phyloP scores from a whole-genome alignment of 1,284 basidiomycete genomes.

The Gastroboletus turbinatus region DNA sequence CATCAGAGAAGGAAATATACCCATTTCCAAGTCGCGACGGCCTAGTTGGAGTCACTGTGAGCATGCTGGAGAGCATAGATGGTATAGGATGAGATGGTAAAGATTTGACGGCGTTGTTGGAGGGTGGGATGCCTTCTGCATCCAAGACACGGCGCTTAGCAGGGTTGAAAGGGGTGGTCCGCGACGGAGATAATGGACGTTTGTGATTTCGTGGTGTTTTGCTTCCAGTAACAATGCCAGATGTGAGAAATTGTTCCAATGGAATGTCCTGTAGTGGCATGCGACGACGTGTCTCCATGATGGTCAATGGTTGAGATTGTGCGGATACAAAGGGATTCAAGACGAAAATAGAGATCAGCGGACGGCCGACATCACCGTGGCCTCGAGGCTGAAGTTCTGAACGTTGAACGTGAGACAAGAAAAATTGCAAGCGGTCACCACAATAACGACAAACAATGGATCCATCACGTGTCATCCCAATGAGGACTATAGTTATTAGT shows the following conservation, averaged over 20 bases:
- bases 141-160: constrained; percentile 68
- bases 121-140: constrained; percentile 48
- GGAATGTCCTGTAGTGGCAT: constrained; percentile 56
- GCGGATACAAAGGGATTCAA: constrained; percentile 7
- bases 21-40: constrained; percentile 27
- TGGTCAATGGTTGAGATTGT: constrained; percentile 12
- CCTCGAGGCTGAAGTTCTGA: constrained; percentile 18
- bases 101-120: constrained; percentile 12
- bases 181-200: constrained; percentile 55
- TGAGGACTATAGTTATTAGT: background rate
- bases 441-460: constrained; percentile 29
- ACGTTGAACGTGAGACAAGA: constrained; percentile 8
- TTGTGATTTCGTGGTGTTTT: constrained; percentile 36
- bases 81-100: constrained; percentile 23
- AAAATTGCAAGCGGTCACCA: constrained; percentile 19
- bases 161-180: constrained; percentile 51
- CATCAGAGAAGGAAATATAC: constrained; percentile 11
- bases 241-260: constrained; percentile 50
- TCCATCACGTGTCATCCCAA: constrained; percentile 15
- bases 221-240: constrained; percentile 25
- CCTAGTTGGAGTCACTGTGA: constrained; percentile 21
- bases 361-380: constrained; percentile 27
- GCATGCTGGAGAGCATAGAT: constrained; percentile 15
- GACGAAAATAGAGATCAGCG: constrained; percentile 27
- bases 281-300: constrained; percentile 38